Base-by-base conservation (phyloP, 176 grass and related monocot species). In the Pontederia paniculata region DNA sequence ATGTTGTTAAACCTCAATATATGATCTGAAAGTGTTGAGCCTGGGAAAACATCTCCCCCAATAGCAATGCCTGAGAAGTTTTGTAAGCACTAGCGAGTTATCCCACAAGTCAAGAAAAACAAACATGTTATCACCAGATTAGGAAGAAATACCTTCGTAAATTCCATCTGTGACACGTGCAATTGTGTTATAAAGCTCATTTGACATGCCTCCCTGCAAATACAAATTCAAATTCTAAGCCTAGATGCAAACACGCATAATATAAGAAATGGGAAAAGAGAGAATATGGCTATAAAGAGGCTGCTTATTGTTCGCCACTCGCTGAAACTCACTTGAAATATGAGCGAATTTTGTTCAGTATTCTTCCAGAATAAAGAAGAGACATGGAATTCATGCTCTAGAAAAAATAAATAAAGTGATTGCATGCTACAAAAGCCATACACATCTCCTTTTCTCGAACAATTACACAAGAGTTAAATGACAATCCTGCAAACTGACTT, bases 31-130 rank as follows among this genome's bases (percentile, higher is more conserved):
- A 98, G 74, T 77, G 93, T 98, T 74, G 93, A 98, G 16, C 86
- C 87, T 54, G 93, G 93, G 55, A 91, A 98, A 82, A 98, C 93
- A 77, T 98, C 87, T 63, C 93, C 93, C 77, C 87, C 93, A 82
- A 98, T 98, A 49, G 93, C 86, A 77, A 98, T 98, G 62, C 93
- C 93, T 98, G 58, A 48, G 61, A 69, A 48, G 20, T 71, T 58
- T 19, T 52, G 57, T 41, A 28, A 53, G 23, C 11, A 4, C 21
- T 28, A 1, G 53, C 28, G 43, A 19, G 12, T 67, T 9, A 54
- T 18, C 52, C 18, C 23, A 19, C 52, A 7, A 42, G 11, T 42
- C 7, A 16, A 44, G 10, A 21, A 43, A 41, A 44, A 3, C 14
- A 44, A 43, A 17, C 11, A 67, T 37, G 9, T 12, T 54, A 16